Conservation (phyloP, 1,284 basidiomycete genomes). For the Cystobasidium sp. region DNA sequence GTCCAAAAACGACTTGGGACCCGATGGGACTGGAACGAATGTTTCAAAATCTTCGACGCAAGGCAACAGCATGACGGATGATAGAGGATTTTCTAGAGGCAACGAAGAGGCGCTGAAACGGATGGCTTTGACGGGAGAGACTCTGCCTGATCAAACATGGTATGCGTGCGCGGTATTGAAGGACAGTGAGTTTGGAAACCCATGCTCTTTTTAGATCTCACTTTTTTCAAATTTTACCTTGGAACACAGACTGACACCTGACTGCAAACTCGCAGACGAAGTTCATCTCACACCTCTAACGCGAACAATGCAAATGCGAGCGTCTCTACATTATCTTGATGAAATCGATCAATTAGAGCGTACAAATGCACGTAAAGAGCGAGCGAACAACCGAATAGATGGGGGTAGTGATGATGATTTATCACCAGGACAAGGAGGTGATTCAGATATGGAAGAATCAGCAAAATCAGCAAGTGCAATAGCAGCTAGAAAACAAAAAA, state of each 20-base stretch:
- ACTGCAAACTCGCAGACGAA: conserved; percentile 45
- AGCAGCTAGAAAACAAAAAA: conserved; percentile 46
- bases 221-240: neutral
- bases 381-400: conserved; percentile 45
- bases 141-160: conserved; percentile 54
- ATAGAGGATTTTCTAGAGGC: conserved; percentile 46
- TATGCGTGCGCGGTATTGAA: conserved; percentile 53
- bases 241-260: neutral
- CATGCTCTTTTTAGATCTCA: neutral
- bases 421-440: conserved; percentile 36
- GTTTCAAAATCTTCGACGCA: conserved; percentile 29
- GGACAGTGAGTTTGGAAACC: conserved; percentile 46
- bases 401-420: conserved; percentile 45
- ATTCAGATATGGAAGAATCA: conserved; percentile 47
- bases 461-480: conserved; percentile 50
- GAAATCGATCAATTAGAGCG: conserved; percentile 49
- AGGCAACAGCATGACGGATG: conserved; percentile 40
- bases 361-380: conserved; percentile 47
- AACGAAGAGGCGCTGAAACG: conserved; percentile 48
- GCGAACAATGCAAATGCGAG: conserved; percentile 54
- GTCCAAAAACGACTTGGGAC: conserved; percentile 46
- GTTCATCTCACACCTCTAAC: conserved; percentile 54
- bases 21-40: conserved; percentile 41
- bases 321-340: conserved; percentile 54
- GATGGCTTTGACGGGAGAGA: conserved; percentile 49